Base-by-base conservation (phyloP, 768 basidiomycete species). In the Pisolithus tinctorius region DNA sequence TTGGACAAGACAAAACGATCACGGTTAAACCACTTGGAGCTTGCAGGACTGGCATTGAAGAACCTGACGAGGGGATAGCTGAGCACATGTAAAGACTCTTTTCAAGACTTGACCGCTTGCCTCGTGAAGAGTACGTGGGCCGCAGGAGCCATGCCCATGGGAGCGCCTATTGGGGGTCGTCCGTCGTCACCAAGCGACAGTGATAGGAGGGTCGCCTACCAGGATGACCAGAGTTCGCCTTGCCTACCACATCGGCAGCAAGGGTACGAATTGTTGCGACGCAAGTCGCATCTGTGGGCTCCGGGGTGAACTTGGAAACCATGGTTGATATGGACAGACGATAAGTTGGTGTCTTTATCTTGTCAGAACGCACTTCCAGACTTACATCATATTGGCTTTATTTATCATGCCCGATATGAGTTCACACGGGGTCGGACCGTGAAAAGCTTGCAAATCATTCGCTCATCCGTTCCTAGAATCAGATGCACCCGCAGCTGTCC, bases 1-100 rank as follows among this genome's bases (percentile, higher is more conserved):
- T 95, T 95, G 58, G 93, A 96, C 58, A 96, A 83, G 54, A 97
- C 93, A 62, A 95, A 97, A 71, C 93, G 86, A 76, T 96, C 93
- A 55, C 94, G 86, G 73, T 94, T 95, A 74, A 86, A 87, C 93
- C 92, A 95, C 69, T 90, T 85, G 39, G 93, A 83, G 74, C 78
- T 86, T 69, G 83, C 84, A 46, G 93, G 88, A 73, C 93, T 94
- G 62, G 85, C 84, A 57, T 87, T 88, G 73, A 96, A 68, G 78
- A 93, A 90, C 17, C 88, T 90, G 29, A 47, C 9, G 2, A 23
- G 47, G 29, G 10, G 27, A 14, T 45, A 17, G 20, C 59, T 34
- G 45, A 55, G 45, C 16, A 27, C 23, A n/a, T 8, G 25, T 30
- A 31, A 16, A 9, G 11, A 30, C 4, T 8, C 31, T 13, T 38